phyloP scores from a whole-genome alignment of 1,139 yeast species.

The Blastobotrys illinoisensis region DNA sequence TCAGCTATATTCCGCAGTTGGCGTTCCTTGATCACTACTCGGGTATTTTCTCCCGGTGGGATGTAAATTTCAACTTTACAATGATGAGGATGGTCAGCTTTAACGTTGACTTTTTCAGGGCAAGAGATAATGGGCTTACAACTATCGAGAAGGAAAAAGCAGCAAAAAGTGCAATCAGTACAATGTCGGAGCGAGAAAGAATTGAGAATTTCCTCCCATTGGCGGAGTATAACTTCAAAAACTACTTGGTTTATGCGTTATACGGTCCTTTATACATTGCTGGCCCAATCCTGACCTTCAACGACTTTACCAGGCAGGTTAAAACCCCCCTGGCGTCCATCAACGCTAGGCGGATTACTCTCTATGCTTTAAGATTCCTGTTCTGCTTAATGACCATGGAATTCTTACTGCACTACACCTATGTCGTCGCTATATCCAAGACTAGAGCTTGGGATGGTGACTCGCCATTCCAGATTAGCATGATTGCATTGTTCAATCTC shows the following conservation, averaged over 20 bases:
- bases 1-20: slow-evolving; percentile 38
- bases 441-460: slow-evolving; percentile 88
- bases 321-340: slow-evolving; percentile 47
- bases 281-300: slow-evolving; percentile 90
- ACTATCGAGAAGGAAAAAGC: slow-evolving; percentile 3
- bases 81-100: slow-evolving; percentile 77
- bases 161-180: not conserved
- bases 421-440: slow-evolving; percentile 88
- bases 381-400: slow-evolving; percentile 86
- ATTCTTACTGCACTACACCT: slow-evolving; percentile 74
- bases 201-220: slow-evolving; percentile 57
- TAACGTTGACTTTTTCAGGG: slow-evolving; percentile 59
- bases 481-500: slow-evolving; percentile 88
- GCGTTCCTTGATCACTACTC: slow-evolving; percentile 42
- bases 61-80: slow-evolving; percentile 88
- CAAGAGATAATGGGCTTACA: slow-evolving; percentile 19
- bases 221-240: slow-evolving; percentile 52
- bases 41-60: slow-evolving; percentile 90
- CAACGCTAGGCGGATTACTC: slow-evolving; percentile 44
- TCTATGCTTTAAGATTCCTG: slow-evolving; percentile 62
- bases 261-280: slow-evolving; percentile 91
- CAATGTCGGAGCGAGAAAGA: slow-evolving; percentile 57
- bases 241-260: slow-evolving; percentile 69
- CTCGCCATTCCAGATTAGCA: slow-evolving; percentile 86
- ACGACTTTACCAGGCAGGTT: slow-evolving; percentile 76